Evolutionary conservation across 78 protist genomes (phyloP), one percentile per base, ranked within the genome.

Genomic region (Dictyostelium capitatum): DNA sequence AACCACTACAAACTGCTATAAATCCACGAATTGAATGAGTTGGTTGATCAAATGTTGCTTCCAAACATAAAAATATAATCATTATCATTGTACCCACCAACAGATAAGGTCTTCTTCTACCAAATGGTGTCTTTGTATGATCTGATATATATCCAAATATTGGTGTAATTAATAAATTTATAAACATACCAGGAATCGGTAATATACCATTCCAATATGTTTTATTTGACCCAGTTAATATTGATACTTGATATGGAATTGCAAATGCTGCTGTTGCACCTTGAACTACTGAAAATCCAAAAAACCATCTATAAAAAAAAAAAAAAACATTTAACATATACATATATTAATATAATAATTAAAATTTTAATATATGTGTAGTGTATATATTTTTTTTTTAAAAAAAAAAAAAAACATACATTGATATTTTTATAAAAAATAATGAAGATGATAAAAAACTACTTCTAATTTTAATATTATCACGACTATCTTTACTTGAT

Each of bases 151-250:
- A 87, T 28, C 93, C 93, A 78, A 77, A 54, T 14, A 87, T 70
- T 8, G 75, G 74, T 37, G 75, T 59, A 20, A 57, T 9, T 23
- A 87, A 51, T 41, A 87, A 50, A 64, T 87, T 87, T 9, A 87
- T 25, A 87, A 87, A 65, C 79, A 77, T 77, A 50, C 93, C 93
- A n/a, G 79, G 56, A n/a, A 87, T 64, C 51, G 93, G 93, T 50
- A 87, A 51, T 6, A 87, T 37, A 64, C 93, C 93, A 87, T 74
- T 77, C 84, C 84, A 87, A 87, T 64, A 87, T 30, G 79, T 75
- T 32, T 87, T 74, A 23, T 51, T 54, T 14, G 43, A 6, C 14
- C 17, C 25, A 46, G 74, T 46, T 25, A 54, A 37, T 9, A 32
- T 54, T 51, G 20, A 15, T 6, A 77, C 56, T 64, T 87, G 84